Conservation (phyloP, 2,329 filamentous ascomycete genomes). For the Ustilaginoidea virens region DNA sequence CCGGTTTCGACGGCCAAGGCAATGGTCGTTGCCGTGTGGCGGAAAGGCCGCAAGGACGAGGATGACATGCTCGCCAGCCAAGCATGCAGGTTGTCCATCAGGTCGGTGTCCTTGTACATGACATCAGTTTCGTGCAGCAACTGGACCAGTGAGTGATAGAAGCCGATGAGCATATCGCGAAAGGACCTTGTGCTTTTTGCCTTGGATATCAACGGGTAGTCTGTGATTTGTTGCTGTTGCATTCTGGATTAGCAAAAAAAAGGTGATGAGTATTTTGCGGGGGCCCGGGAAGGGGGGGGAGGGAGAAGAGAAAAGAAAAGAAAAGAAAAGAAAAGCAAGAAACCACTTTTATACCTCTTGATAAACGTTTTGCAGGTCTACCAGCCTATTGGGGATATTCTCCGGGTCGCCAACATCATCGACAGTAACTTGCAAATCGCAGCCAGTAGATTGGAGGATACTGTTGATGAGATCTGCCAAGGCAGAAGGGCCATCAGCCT, state of each 20-base stretch:
- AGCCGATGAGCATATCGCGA: slow-evolving; percentile 59
- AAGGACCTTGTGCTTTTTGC: slow-evolving; percentile 64
- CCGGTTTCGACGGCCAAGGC: slow-evolving; percentile 66
- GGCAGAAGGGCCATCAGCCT: slow-evolving; percentile 34
- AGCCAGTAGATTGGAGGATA: slow-evolving; percentile 59
- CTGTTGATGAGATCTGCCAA: slow-evolving; percentile 52
- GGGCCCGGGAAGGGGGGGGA: no score
- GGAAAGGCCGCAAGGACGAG: slow-evolving; percentile 72
- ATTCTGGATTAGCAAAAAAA: slow-evolving; percentile 15
- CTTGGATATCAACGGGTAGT: slow-evolving; percentile 83
- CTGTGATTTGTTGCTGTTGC: slow-evolving; percentile 55
- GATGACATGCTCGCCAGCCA: slow-evolving; percentile 91
- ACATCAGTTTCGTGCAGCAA: slow-evolving; percentile 69
- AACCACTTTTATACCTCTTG: slow-evolving; percentile 63
- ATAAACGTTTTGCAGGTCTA: slow-evolving; percentile 78
- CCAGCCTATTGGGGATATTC: slow-evolving; percentile 61
- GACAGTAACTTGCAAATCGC: slow-evolving; percentile 59
- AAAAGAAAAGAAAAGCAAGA: slow-evolving; percentile 2
- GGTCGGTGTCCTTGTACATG: slow-evolving; percentile 58
- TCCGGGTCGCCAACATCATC: slow-evolving; percentile 85
- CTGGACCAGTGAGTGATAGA: slow-evolving; percentile 63
- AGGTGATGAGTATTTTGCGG: no score
- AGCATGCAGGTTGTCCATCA: slow-evolving; percentile 77
- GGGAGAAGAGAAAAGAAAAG: no score
- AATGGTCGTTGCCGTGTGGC: slow-evolving; percentile 83